A percentile compares a stretch with the other conserved stretches of the same genome.
Conservation (phyloP, 2,329 filamentous ascomycete genomes). For the Colletotrichum lentis region DNA sequence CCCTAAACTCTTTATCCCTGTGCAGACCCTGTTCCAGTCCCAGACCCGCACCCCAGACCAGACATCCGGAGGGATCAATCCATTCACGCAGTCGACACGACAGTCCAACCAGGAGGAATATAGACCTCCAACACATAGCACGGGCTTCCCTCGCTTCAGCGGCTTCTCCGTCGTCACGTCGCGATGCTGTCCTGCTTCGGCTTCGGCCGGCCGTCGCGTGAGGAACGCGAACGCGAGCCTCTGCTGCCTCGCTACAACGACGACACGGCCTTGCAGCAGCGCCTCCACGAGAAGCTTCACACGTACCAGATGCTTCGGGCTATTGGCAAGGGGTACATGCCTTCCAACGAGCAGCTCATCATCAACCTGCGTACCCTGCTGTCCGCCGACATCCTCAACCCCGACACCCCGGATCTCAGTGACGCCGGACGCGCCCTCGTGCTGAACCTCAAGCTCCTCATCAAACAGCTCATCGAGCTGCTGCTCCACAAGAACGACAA, state of each 20-base stretch:
- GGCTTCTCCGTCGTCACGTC: background rate
- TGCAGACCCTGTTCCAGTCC: too few relatives aligned
- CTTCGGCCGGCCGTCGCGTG: slow-evolving; percentile 54
- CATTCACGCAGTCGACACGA: too few relatives aligned
- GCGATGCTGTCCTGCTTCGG: slow-evolving; percentile 72
- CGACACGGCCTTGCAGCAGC: slow-evolving; percentile 79
- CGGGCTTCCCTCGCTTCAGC: background rate
- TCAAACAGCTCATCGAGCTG: slow-evolving; percentile 83
- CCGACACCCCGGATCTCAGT: slow-evolving; percentile 75
- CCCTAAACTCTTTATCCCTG: background rate
- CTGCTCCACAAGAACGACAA: slow-evolving; percentile 81
- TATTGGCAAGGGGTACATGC: slow-evolving; percentile 85
- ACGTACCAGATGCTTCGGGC: slow-evolving; percentile 91
- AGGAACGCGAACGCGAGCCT: slow-evolving; percentile 74
- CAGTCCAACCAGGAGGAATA: too few relatives aligned
- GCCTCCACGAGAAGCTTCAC: slow-evolving; percentile 88
- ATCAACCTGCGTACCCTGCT: slow-evolving; percentile 81
- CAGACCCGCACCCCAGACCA: too few relatives aligned
- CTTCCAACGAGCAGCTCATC: slow-evolving; percentile 85
- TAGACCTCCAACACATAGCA: too few relatives aligned
- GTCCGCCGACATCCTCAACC: slow-evolving; percentile 79
- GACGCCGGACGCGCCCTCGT: slow-evolving; percentile 77
- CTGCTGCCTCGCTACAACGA: slow-evolving; percentile 84
- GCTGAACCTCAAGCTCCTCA: slow-evolving; percentile 75
- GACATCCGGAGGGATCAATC: background rate